Conservation (phyloP, 2,329 filamentous ascomycete species). For the Magnaporthales sp. region DNA sequence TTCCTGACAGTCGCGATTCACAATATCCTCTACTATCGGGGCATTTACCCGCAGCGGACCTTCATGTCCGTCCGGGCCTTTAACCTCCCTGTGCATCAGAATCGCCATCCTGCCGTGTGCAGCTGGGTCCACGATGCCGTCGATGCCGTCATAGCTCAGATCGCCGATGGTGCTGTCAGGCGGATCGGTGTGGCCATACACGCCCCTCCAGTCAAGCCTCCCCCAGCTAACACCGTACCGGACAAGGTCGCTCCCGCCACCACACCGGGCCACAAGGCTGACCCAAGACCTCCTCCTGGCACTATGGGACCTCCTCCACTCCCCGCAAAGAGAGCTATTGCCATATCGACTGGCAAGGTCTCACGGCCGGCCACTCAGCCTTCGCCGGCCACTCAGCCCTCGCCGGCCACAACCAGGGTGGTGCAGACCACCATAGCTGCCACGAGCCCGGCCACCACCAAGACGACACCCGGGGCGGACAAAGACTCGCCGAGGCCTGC, state of each 20-base stretch:
- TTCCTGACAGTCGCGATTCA: constrained; percentile 81
- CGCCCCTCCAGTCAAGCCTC: constrained; percentile 13
- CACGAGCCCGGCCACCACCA: constrained; percentile 8
- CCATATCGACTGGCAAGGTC: background rate
- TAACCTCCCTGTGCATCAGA: constrained; percentile 78
- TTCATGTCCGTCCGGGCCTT: constrained; percentile 76
- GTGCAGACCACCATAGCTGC: constrained; percentile 3
- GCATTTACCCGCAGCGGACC: constrained; percentile 66
- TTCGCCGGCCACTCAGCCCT: background rate
- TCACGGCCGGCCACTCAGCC: background rate
- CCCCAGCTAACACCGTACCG: too few relatives aligned
- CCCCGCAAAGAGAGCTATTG: background rate
- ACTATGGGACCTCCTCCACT: background rate
- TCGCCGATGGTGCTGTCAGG: constrained; percentile 46
- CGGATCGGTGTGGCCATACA: constrained; percentile 42
- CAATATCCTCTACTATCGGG: constrained; percentile 75
- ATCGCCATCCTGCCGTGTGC: constrained; percentile 77
- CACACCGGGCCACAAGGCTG: background rate
- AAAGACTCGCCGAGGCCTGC: background rate
- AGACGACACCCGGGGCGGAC: background rate
- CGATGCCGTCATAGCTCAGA: constrained; percentile 59
- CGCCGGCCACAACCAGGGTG: constrained; percentile 2
- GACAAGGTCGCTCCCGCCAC: background rate
- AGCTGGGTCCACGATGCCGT: constrained; percentile 79
- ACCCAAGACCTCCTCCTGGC: background rate